Evolutionary conservation across 352 stramenopile genomes (phyloP), one percentile per base, ranked within the genome.

Genomic region (Peronospora farinosa): DNA sequence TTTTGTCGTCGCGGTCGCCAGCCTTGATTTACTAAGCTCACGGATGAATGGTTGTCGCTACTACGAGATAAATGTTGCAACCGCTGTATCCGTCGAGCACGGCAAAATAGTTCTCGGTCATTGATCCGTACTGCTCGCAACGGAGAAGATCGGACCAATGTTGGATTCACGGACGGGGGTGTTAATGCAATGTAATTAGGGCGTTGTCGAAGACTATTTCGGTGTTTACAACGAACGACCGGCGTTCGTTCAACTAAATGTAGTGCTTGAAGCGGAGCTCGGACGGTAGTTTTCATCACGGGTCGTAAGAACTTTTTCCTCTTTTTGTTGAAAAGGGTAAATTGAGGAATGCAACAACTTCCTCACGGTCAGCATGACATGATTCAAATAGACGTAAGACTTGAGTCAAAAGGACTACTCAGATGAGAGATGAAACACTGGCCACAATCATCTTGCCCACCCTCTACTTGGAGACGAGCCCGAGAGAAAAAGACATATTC

Each of bases 31-130:
- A 39, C 43, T 10, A 62, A 30, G 8, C 39, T 54, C 2, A 21
- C n/a, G 2, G 42, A 8, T 3, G 46, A 51, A 16, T 62, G 52
- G 13, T 57, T 43, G 12, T 39, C 33, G n/a, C 31, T 45, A 21
- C 41, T 57, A 11, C 52, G 57, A 12, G 57, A 42, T 25, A 66
- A 47, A 17, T 62, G 51, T 9, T 57, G 57, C 53, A 47, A 57
- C 2, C 42, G 52, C 19, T 58, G 57, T 11, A 66, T 48, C 25
- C 62, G 57, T 40, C 48, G 57, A 44, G 45, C 38, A 17, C 62
- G 62, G 15, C 62, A 53, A 37, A 67, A 65, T 31, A 67, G 44
- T 32, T 67, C 53, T 17, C 52, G 46, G 40, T 70, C 62, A 40
- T 65, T 30, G 9, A 58, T 39, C 21, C 43, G 42, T 30, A 67